A percentile compares a stretch with the other conserved stretches of the same genome.
Evolutionary conservation across 805 yeast genomes (phyloP).

Genomic region (Candida germanica): DNA sequence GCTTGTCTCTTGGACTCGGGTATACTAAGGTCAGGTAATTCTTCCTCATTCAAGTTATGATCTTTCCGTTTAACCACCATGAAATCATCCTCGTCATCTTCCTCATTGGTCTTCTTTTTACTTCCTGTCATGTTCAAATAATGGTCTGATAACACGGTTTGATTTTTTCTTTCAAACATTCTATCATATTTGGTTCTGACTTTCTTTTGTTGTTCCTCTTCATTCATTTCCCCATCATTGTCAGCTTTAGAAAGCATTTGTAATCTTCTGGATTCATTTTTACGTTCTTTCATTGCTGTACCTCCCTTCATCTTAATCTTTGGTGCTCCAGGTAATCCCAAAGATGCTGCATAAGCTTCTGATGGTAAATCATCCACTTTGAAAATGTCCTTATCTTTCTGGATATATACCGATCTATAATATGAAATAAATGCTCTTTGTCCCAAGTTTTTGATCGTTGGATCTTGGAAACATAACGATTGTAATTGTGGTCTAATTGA

Average conservation of each 20-base stretch:
- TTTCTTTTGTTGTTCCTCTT: constrained; percentile 26
- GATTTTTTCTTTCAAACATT: constrained; percentile 94
- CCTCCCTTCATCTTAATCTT: constrained; percentile 68
- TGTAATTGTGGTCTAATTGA: constrained; percentile 82
- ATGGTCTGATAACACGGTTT: constrained; percentile 86
- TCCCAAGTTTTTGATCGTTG: constrained; percentile 87
- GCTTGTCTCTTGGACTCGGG: constrained; percentile 81
- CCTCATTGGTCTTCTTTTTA: constrained; percentile 22
- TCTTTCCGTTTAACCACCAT: constrained; percentile 75
- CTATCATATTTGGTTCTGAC: constrained; percentile 88
- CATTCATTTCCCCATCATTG: constrained; percentile 56
- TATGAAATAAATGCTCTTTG: constrained; percentile 96
- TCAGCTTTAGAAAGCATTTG: constrained; percentile 49
- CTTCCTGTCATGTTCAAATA: constrained; percentile 69
- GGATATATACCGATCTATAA: constrained; percentile 78
- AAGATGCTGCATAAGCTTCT: constrained; percentile 79
- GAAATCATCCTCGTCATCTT: constrained; percentile 65
- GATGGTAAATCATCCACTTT: constrained; percentile 71
- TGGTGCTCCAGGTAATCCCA: constrained; percentile 97
- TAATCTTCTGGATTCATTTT: constrained; percentile 77
- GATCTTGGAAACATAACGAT: constrained; percentile 85
- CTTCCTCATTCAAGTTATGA: constrained; percentile 65
- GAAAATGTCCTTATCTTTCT: constrained; percentile 84
- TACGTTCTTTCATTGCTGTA: constrained; percentile 61
- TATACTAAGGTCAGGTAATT: constrained; percentile 54